A percentile compares a stretch with the other conserved stretches of the same genome.
phyloP scores from a whole-genome alignment of 495 filamentous ascomycete species.

The Letharia lupina region DNA sequence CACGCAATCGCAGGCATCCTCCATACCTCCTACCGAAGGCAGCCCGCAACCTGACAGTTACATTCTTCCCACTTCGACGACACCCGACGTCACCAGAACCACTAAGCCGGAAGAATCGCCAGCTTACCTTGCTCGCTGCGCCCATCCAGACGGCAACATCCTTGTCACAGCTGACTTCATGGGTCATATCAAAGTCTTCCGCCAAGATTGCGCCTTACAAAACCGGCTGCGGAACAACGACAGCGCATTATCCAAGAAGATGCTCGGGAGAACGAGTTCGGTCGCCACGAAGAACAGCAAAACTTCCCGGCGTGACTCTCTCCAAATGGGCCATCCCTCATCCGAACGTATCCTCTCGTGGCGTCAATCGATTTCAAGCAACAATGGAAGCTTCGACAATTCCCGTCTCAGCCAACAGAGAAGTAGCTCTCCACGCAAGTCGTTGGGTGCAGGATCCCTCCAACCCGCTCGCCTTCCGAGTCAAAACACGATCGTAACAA shows the following conservation, averaged over 20 bases:
- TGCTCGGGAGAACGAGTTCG: constrained; percentile 61
- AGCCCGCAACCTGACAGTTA: constrained; percentile 16
- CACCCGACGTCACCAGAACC: constrained; percentile 44
- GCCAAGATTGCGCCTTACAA: constrained; percentile 78
- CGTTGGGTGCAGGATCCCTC: constrained; percentile 28
- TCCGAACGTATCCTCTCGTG: constrained; percentile 86
- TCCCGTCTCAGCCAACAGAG: constrained; percentile 38
- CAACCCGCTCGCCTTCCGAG: constrained; percentile 25
- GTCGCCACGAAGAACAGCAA: constrained; percentile 46
- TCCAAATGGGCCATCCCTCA: constrained; percentile 47
- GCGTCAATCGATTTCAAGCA: constrained; percentile 68
- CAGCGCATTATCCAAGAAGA: constrained; percentile 62
- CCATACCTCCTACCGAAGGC: constrained; percentile 30
- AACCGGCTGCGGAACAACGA: constrained; percentile 46
- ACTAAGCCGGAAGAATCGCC: constrained; percentile 49
- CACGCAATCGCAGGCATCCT: constrained; percentile 47
- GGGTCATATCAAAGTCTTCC: constrained; percentile 85
- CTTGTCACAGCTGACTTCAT: constrained; percentile 84
- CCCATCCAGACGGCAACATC: constrained; percentile 80
- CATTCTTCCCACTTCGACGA: constrained; percentile 26
- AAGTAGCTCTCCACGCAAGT: constrained; percentile 52
- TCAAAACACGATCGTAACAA: constrained; percentile 20
- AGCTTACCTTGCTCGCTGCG: constrained; percentile 62
- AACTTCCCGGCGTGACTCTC: constrained; percentile 36
- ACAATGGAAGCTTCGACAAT: constrained; percentile 43